A percentile compares a stretch with the other conserved stretches of the same genome.
phyloP scores from a whole-genome alignment of 495 filamentous ascomycete species.

The Bacidia gigantensis region DNA sequence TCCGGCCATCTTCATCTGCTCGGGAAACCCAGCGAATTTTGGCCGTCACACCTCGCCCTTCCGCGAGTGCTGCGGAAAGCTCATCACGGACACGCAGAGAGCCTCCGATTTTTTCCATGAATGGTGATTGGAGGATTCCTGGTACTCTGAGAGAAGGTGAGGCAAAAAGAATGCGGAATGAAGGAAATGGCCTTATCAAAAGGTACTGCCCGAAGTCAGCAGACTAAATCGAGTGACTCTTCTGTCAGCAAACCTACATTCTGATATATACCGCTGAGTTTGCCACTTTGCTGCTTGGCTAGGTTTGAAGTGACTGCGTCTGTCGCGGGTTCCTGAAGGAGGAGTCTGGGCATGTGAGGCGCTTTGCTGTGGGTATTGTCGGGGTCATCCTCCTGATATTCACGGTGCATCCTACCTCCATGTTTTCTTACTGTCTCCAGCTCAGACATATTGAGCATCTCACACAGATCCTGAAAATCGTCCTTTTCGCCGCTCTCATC shows the following conservation, averaged over 20 bases:
- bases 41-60: conserved; percentile 50
- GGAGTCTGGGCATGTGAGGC: conserved; percentile 18
- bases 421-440: conserved; percentile 40
- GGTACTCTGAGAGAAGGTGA: conserved; percentile 50
- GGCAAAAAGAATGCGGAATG: conserved; percentile 50
- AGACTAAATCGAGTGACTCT: no score
- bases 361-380: conserved; percentile 14
- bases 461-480: conserved; percentile 43
- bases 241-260: conserved; percentile 29
- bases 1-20: conserved; percentile 33
- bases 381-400: conserved; percentile 30
- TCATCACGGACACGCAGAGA: conserved; percentile 37
- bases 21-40: conserved; percentile 46
- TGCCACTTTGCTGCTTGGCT: conserved; percentile 12
- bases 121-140: conserved; percentile 48
- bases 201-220: no score
- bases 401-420: conserved; percentile 42
- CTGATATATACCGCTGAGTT: conserved; percentile 32
- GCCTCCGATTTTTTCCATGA: conserved; percentile 45
- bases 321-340: conserved; percentile 18
- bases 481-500: conserved; percentile 23
- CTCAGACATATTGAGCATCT: conserved; percentile 49
- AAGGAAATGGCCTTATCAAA: conserved; percentile 48
- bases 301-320: conserved; percentile 5
- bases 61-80: conserved; percentile 41